Conservation (phyloP, 768 basidiomycete species). For the Mycena olivaceomarginata region DNA sequence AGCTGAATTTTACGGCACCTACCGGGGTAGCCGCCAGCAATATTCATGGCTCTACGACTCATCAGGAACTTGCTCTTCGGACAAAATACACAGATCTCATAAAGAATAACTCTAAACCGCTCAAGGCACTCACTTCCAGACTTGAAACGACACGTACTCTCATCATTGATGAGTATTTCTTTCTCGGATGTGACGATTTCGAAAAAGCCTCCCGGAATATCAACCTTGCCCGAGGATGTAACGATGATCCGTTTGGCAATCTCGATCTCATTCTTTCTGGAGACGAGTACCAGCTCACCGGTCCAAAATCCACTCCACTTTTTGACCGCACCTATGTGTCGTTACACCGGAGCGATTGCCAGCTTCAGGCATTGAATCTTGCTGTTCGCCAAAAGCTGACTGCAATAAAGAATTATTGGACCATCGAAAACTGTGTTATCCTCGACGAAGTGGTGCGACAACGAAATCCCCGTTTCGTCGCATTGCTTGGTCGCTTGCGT, state of each 20-base stretch:
- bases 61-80: constrained; percentile 32
- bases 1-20: constrained; percentile 42
- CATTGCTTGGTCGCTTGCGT: constrained; percentile 21
- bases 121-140: constrained; percentile 6
- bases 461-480: too few species aligned
- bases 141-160: constrained; percentile 4
- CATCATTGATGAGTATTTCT: too few species aligned
- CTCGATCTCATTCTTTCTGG: constrained; percentile 41
- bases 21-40: constrained; percentile 47
- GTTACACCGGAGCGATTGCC: neutral
- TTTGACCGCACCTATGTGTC: constrained; percentile 14
- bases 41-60: constrained; percentile 39
- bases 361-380: constrained; percentile 32
- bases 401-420: too few species aligned
- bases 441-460: too few species aligned
- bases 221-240: too few species aligned
- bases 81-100: constrained; percentile 6
- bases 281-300: constrained; percentile 15
- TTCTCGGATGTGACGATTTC: too few species aligned
- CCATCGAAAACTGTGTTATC: too few species aligned
- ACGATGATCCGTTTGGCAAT: neutral
- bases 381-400: constrained; percentile 3
- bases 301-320: constrained; percentile 15
- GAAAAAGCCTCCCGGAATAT: too few species aligned
- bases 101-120: constrained; percentile 17